Percentiles rank a stretch among this genome's conserved stretches.
Evolutionary conservation across 2,329 filamentous ascomycete species (phyloP).

Genomic region (Penicillium freii): DNA sequence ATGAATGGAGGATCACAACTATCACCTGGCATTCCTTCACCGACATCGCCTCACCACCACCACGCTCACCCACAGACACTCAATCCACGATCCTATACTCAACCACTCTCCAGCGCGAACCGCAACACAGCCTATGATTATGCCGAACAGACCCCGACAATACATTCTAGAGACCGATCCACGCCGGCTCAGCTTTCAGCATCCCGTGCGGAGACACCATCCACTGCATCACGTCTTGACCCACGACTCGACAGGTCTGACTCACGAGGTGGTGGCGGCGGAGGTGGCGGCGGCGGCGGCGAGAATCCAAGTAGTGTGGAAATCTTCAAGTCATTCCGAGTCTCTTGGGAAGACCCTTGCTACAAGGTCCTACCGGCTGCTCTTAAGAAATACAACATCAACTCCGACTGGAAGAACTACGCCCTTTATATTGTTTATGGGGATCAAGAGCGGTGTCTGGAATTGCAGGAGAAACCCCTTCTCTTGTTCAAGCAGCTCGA

Average conservation of each 20-base stretch:
- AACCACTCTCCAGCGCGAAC: conserved; percentile 29
- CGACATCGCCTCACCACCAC: conserved; percentile 44
- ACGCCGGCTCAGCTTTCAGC: conserved; percentile 33
- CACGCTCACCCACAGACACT: conserved; percentile 43
- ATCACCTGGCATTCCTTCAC: conserved; percentile 50
- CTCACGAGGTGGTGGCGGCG: conserved; percentile 24
- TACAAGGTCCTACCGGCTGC: conserved; percentile 95
- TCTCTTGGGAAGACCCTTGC: conserved; percentile 96
- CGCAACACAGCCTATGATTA: conserved; percentile 38
- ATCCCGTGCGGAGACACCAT: conserved; percentile 34
- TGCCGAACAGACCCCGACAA: conserved; percentile 35
- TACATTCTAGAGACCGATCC: conserved; percentile 34
- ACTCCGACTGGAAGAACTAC: conserved; percentile 95
- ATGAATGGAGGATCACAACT: conserved; percentile 63
- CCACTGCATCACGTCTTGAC: conserved; percentile 19
- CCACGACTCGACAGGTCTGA: conserved; percentile 24
- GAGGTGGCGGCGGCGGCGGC: conserved; percentile 11
- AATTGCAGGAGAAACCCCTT: conserved; percentile 86
- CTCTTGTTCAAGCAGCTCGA: conserved; percentile 97
- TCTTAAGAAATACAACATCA: conserved; percentile 97
- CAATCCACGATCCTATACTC: conserved; percentile 45
- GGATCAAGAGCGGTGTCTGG: conserved; percentile 93
- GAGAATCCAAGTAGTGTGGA: conserved; percentile 62
- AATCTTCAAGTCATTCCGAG: conserved; percentile 98
- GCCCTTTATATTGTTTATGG: conserved; percentile 97